Base-by-base conservation (phyloP, 148 eudicot species). In the Amaranthus hypochondriacus region DNA sequence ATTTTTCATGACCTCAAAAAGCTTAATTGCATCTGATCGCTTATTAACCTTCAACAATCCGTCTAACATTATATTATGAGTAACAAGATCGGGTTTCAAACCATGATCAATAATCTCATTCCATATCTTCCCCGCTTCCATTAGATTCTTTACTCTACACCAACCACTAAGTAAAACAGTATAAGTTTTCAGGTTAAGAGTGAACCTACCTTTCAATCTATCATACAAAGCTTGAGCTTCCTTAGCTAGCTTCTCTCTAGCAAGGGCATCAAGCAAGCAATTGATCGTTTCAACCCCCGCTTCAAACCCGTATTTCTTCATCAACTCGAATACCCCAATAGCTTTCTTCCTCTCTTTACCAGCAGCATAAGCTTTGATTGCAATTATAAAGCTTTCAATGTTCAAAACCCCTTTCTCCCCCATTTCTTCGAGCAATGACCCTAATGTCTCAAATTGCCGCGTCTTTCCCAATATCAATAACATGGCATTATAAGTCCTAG, bases 121-220 rank as follows among this genome's bases (percentile, higher is more conserved):
- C 98, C 98, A 94, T 51, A 86, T 78, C 81, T 73, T 87, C 42
- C 89, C 96, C 3, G 97, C 97, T 80, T 91, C 98, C 83, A 91
- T 71, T 65, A 91, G 76, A 70, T 94, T 89, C 84, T 88, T 90
- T 66, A 84, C 84, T 75, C 71, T 79, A 73, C 97, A 90, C 96
- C 97, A 92, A 58, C 93, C 98, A 74, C 76, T 82, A 21, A 92
- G 89, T 90, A 92, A 77, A 61, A 90, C 84, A 0, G 89, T 78
- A 6, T 87, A 92, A 13, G 92, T 92, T 68, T 62, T 61, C 51
- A 84, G 51, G 62, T 89, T 83, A 0, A 91, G 92, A 0, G 84
- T 86, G 75, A 89, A 92, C 58, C 87, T 82, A 59, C 82, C 78
- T 80, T 82, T 80, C 80, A 90, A 79, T 76, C 79, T 87, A 44